Conservation (phyloP, 192 early-diverging fungal species). For the Entomortierella lignicola region DNA sequence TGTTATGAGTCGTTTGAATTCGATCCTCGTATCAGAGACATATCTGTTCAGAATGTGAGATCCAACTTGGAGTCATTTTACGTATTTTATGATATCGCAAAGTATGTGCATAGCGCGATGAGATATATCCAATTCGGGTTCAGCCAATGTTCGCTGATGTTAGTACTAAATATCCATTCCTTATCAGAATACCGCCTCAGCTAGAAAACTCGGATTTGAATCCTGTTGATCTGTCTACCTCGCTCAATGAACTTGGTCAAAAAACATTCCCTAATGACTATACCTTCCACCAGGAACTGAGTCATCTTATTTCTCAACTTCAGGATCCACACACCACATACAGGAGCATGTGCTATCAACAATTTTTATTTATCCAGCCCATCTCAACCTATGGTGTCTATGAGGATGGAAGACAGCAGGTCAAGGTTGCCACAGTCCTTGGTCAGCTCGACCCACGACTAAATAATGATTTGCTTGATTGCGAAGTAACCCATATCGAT, state of each 20-base stretch:
- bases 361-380: constrained; percentile 48
- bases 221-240: constrained; percentile 28
- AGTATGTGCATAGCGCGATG: constrained; percentile 18
- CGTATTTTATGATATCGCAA: constrained; percentile 50
- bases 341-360: constrained; percentile 50
- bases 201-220: constrained; percentile 44
- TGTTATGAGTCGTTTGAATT: constrained; percentile 46
- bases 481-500: constrained; percentile 54
- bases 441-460: constrained; percentile 27
- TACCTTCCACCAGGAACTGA: constrained; percentile 22
- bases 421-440: constrained; percentile 35
- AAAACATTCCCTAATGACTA: constrained; percentile 36
- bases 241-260: constrained; percentile 16
- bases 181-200: neutral
- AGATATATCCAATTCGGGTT: no score
- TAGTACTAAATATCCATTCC: no score
- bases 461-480: constrained; percentile 22
- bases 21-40: constrained; percentile 16
- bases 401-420: constrained; percentile 36
- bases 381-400: constrained; percentile 45
- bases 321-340: constrained; percentile 48
- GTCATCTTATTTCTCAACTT: constrained; percentile 12
- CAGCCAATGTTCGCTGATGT: neutral
- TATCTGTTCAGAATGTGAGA: constrained; percentile 17
- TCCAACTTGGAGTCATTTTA: constrained; percentile 52